Base-by-base conservation (phyloP, 179 eudicot species). In the Silene noctiflora region DNA sequence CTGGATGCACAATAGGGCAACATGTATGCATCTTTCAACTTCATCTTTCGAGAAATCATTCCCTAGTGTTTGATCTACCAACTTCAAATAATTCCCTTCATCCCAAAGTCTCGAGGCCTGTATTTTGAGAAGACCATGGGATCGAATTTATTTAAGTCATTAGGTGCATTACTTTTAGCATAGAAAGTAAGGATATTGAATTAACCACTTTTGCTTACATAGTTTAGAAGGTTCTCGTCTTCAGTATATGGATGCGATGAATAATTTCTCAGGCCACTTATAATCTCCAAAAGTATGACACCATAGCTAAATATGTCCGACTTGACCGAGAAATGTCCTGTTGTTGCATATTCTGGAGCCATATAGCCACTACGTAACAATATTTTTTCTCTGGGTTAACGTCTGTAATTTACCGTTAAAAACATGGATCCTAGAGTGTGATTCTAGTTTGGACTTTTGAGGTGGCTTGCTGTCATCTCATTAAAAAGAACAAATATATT, bases 51-150 rank as follows among this genome's bases (percentile, higher is more conserved):
- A 25, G 5, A 69, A 55, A 48, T 75, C 77, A 63, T 51, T 63
- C 14, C 76, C 70, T 20, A 82, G 16, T 27, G 76, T 71, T 8
- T 81, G 64, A 75, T 84, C 86, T 10, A 84, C 65, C 31, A 86
- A 61, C 13, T 79, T 65, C 75, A 59, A 42, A 31, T 64, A 60
- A 31, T 31, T 65, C 2, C 82, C 83, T 17, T 84, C 83, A 22
- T 58, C 65, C 86, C 89, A 86, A 62, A 81, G 69, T 75, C 82
- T 82, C 89, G 86, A 84, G 4, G 79, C 87, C 89, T 86, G 22
- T 51, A 35, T 68, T 79, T n/a, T n/a, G 67, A 82, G 81, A 77
- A 2, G 2, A 16, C 24, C 17, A 5, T 60, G 11, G 16, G n/a
- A 35, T 35, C 42, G 5, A 35, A 35, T 35, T 35, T 35, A 58